A percentile compares a stretch with the other conserved stretches of the same genome.
These are phyloP conservation scores for Fusarium cyanostomum DNA, from an alignment of 2,329 filamentous ascomycete species.

Conservation along the genomic window DNA sequence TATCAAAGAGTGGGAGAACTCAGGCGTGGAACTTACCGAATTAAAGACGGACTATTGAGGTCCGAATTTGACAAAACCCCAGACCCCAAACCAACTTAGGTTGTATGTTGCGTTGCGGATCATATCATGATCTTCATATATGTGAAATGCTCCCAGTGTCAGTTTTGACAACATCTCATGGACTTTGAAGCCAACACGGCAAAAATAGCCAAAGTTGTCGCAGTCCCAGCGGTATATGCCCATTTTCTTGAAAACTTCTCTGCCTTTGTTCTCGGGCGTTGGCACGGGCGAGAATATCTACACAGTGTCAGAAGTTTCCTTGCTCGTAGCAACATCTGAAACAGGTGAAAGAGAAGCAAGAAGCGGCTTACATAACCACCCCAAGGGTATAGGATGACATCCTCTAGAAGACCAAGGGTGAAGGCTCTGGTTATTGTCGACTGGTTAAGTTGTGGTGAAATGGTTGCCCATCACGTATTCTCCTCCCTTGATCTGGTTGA, in stretches of 20 bases:
- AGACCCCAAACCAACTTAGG: conserved; percentile 12
- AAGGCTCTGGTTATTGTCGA: too few species aligned
- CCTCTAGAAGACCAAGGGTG: too few species aligned
- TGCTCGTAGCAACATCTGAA: too few species aligned
- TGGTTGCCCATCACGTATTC: too few species aligned
- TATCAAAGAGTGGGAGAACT: too few species aligned
- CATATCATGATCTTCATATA: conserved; percentile 16
- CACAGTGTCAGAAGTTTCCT: too few species aligned
- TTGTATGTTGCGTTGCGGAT: conserved; percentile 2
- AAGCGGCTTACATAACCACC: too few species aligned
- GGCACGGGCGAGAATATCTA: too few species aligned
- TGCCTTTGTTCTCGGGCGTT: background rate
- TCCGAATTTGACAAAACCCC: conserved; percentile 19
- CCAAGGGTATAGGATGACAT: too few species aligned
- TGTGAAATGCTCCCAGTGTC: conserved; percentile 6
- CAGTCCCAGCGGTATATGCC: background rate
- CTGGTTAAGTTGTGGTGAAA: too few species aligned
- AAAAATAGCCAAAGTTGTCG: background rate
- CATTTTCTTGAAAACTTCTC: background rate
- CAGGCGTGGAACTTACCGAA: conserved; percentile 13
- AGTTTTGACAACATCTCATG: conserved; percentile 9
- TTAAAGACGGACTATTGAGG: conserved; percentile 18
- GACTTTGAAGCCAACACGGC: background rate
- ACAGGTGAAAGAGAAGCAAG: too few species aligned
- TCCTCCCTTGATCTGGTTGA: too few species aligned